Evolutionary conservation across 1,284 basidiomycete species (phyloP).

Genomic region (Moesziomyces antarcticus): DNA sequence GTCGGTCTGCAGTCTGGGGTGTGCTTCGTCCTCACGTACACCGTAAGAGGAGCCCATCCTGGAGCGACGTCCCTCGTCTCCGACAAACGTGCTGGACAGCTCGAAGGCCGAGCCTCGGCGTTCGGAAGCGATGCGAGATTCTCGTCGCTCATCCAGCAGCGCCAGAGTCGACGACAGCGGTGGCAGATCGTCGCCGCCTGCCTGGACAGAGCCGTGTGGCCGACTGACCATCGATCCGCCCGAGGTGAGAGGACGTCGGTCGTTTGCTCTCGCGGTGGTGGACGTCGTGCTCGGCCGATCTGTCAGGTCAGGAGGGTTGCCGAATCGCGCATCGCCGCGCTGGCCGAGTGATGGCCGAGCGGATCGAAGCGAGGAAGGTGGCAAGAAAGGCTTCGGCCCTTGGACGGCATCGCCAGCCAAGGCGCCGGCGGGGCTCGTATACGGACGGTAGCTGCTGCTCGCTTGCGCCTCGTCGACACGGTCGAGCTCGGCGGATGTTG

Average conservation of each 20-base stretch:
- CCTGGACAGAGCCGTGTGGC: slow-evolving; percentile 16
- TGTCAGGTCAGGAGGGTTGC: slow-evolving; percentile 12
- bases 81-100: slow-evolving; percentile 5
- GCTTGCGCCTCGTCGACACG: slow-evolving; percentile 23
- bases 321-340: slow-evolving; percentile 25
- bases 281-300: slow-evolving; percentile 14
- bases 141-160: slow-evolving; percentile 30
- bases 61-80: slow-evolving; percentile 8
- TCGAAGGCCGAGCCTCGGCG: slow-evolving; percentile 33
- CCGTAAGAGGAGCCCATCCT: slow-evolving; percentile 31
- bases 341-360: slow-evolving; percentile 25
- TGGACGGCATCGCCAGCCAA: slow-evolving; percentile 12
- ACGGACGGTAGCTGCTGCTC: slow-evolving; percentile 27
- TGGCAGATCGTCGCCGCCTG: slow-evolving; percentile 21
- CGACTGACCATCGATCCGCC: slow-evolving; percentile 24
- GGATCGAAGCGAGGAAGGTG: slow-evolving; percentile 37
- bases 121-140: slow-evolving; percentile 14
- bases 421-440: slow-evolving; percentile 45
- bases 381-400: slow-evolving; percentile 30
- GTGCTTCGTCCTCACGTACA: slow-evolving; percentile 14
- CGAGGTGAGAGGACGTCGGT: slow-evolving; percentile 41
- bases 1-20: slow-evolving; percentile 34
- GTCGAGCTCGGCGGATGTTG: slow-evolving; percentile 34
- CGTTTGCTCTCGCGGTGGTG: slow-evolving; percentile 10
- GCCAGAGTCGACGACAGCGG: slow-evolving; percentile 32